A percentile compares a stretch with the other conserved stretches of the same genome.
Evolutionary conservation across 176 grass and related monocot species (phyloP).

Genomic region (Areca catechu): DNA sequence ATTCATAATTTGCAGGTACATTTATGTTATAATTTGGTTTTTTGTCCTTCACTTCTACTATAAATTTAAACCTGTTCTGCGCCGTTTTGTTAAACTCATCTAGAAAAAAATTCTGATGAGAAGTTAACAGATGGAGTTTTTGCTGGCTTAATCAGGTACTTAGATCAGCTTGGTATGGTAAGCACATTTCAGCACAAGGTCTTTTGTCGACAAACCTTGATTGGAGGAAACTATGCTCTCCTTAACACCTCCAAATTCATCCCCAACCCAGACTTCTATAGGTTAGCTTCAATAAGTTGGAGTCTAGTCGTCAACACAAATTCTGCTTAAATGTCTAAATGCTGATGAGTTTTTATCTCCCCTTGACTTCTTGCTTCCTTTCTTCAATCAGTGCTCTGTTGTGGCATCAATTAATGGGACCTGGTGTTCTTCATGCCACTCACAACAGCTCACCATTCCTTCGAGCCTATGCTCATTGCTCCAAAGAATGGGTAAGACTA

Average conservation of each 20-base stretch:
- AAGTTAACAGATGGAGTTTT: neutral
- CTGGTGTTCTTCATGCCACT: slow-evolving; percentile 24
- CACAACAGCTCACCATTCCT: slow-evolving; percentile 21
- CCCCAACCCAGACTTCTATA: slow-evolving; percentile 57
- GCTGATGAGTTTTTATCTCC: neutral
- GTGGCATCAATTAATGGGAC: slow-evolving; percentile 48
- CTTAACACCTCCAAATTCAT: slow-evolving; percentile 42
- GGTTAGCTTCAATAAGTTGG: slow-evolving; percentile 9
- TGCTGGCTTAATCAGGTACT: slow-evolving; percentile 21
- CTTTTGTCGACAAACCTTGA: slow-evolving; percentile 47
- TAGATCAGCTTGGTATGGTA: slow-evolving; percentile 58
- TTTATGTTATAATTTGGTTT: too few species aligned
- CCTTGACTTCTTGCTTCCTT: neutral
- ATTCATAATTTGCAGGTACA: too few species aligned
- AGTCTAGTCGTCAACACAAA: too few species aligned
- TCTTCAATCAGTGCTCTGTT: slow-evolving; percentile 32
- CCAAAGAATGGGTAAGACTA: slow-evolving; percentile 29
- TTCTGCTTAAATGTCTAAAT: neutral
- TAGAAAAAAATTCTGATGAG: too few species aligned
- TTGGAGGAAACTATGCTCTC: slow-evolving; percentile 61
- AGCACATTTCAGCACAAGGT: slow-evolving; percentile 35
- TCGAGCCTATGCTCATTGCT: slow-evolving; percentile 54
- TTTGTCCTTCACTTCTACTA: too few species aligned
- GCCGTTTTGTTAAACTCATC: too few species aligned
- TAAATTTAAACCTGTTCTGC: too few species aligned